Base-by-base conservation (phyloP, 805 yeast species). In the Candida pseudofarinosa region DNA sequence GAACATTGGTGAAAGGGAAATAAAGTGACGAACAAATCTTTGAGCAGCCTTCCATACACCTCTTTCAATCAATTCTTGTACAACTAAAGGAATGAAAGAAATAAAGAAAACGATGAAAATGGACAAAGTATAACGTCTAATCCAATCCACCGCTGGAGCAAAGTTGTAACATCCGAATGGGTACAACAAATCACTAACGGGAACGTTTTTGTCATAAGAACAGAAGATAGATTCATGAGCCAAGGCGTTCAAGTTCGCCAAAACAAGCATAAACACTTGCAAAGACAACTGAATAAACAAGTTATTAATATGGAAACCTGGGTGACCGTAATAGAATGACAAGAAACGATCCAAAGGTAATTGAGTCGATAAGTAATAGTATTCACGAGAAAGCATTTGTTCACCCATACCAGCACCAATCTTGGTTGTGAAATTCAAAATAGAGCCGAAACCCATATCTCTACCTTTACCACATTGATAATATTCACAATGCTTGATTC, bases 331-430 rank as follows among this genome's bases (percentile, higher is more conserved):
- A 62, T 81, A 86, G 60, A 86, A 85, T 0, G 91, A 81, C 45
- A 85, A 64, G 66, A 86, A 85, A 53, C 93, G 71, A 56, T 86
- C 93, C 47, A 85, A 65, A 2, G 91, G 88, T 31, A 86, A 66
- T 48, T 83, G 88, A 2, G 89, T 81, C 1, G 90, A 85, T 48
- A 86, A 69, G 56, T 85, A 85, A 60, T 79, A 86, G 62, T 85
- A 85, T 59, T 86, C 95, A 53, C 95, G 73, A 3, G 91, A 85
- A 43, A 86, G 71, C 79, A 85, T 80, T 58, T 86, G 95, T 56
- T 86, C 95, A 38, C 93, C 91, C 95, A 86, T 86, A 45, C 93
- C 95, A 42, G 93, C 88, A 37, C 95, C 95, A 61, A 86, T 85
- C 56, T 86, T 86, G 17, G 91, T 83, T 4, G 87, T 84, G 64